phyloP scores from a whole-genome alignment of 352 stramenopile genomes.

The Phytophthora litchii region DNA sequence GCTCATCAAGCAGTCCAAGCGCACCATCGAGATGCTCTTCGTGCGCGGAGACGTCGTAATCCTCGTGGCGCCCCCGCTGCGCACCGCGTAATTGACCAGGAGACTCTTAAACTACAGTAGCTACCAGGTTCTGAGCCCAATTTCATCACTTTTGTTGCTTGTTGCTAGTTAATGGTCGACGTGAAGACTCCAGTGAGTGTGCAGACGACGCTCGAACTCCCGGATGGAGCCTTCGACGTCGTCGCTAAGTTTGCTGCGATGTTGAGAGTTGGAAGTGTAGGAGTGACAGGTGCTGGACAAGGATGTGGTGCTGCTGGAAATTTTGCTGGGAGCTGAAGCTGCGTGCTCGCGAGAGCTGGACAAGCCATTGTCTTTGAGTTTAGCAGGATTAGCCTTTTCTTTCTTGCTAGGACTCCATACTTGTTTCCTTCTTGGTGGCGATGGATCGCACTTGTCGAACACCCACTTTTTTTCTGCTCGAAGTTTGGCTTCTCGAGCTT shows the following conservation, averaged over 20 bases:
- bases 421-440: constrained; percentile 12
- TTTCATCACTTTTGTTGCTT: constrained; percentile 2
- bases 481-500: constrained; percentile 46
- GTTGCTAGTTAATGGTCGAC: constrained; percentile 3
- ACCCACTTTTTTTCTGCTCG: constrained; percentile 56
- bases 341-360: not conserved
- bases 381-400: not conserved
- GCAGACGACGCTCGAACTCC: constrained; percentile 49
- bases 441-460: constrained; percentile 25
- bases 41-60: constrained; percentile 98
- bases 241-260: constrained; percentile 2
- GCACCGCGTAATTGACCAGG: constrained; percentile 66
- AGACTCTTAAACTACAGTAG: not conserved
- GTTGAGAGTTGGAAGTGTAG: not conserved
- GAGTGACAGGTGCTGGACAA: constrained; percentile 29
- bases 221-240: constrained; percentile 45
- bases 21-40: constrained; percentile 99
- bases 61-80: constrained; percentile 96
- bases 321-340: constrained; percentile 9
- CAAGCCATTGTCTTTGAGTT: constrained; percentile 1
- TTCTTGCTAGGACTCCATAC: constrained; percentile 20
- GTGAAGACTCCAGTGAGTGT: constrained; percentile 12
- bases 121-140: not conserved
- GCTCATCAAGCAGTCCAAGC: constrained; percentile 95
- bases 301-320: not conserved